Evolutionary conservation across 2,329 filamentous ascomycete species (phyloP), one percentile per base, ranked within the genome.

Genomic region (Claviceps monticola): DNA sequence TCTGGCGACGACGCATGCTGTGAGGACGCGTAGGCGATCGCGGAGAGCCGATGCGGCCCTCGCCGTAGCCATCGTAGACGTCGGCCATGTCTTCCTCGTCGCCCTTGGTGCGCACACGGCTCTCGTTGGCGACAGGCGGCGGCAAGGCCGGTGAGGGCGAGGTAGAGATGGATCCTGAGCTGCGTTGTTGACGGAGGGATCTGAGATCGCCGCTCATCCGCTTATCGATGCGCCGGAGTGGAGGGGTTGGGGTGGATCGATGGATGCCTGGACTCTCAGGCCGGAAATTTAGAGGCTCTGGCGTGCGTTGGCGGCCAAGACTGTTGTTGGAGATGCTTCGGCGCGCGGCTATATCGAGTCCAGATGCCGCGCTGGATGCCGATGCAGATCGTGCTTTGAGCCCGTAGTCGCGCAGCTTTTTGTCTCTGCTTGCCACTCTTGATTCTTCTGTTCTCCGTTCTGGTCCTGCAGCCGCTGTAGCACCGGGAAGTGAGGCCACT

Each of bases 1-100:
- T 97, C 70, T 95, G 93, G 64, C 91, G 87, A 65, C 91, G 90
- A 61, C 91, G 90, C 79, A 98, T 86, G 74, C 89, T 96, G 64
- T 90, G 88, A 61, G 93, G 90, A 69, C 91, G 83, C 60, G 88
- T 95, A 51, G 93, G 93, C 62, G 93, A 97, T 62, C 86, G 83
- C 63, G 91, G 89, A 66, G 89, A 95, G 65, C 83, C 83, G 65
- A 86, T 79, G 64, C 79, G 87, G 69, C 86, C 88, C 72, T 95
- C 88, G 71, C 91, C 91, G 74, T 82, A 90, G 71, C 88, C 91
- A 79, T 95, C 89, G 74, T 86, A 95, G 72, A 95, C 84, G 76
- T 95, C 88, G 68, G 87, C 78, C 88, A 95, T 95, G 71, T 83
- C 85, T 74, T 82, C 84, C 34, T 53, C 51, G 21, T 48, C 48